Conservation (phyloP, 2,329 filamentous ascomycete species). For the Cyclaneusma minus region DNA sequence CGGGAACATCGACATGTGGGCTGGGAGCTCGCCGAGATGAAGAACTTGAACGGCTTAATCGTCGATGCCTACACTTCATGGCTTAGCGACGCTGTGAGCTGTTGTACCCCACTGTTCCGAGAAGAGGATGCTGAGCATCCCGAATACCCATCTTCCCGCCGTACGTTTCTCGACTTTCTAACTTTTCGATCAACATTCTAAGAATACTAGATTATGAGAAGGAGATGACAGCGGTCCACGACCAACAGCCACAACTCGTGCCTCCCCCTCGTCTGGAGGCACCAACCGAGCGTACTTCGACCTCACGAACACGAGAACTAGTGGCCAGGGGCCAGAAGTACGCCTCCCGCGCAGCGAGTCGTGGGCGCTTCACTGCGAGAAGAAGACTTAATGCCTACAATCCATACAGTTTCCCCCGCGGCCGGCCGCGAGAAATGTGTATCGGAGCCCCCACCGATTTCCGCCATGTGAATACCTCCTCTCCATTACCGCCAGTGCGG, state of each 20-base stretch:
- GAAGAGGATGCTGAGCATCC: conserved; percentile 5
- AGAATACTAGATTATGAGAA: conserved; percentile 17
- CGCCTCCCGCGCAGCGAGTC: conserved; percentile 24
- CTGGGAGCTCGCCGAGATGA: conserved; percentile 16
- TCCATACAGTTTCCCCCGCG: conserved; percentile 22
- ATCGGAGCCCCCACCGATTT: conserved; percentile 47
- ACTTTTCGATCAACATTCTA: conserved; percentile 5
- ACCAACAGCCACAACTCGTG: conserved; percentile 23
- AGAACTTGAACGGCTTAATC: conserved; percentile 16
- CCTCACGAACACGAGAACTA: conserved; percentile 16
- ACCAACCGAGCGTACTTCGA: conserved; percentile 13
- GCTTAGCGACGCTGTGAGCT: conserved; percentile 13
- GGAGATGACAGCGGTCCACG: conserved; percentile 21
- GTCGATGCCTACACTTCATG: conserved; percentile 16
- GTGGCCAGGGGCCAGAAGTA: conserved; percentile 21
- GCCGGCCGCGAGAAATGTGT: conserved; percentile 29
- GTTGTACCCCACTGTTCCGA: conserved; percentile 11
- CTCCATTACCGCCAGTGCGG: conserved; percentile 4
- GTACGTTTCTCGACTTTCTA: conserved; percentile 9
- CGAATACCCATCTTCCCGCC: conserved; percentile 8
- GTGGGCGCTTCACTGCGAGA: conserved; percentile 28
- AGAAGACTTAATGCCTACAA: conserved; percentile 24
- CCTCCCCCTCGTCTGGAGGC: conserved; percentile 19
- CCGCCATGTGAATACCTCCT: conserved; percentile 36
- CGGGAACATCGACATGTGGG: conserved; percentile 8